Evolutionary conservation across 768 basidiomycete genomes (phyloP), one percentile per base, ranked within the genome.

Genomic region (Xerocomus potaroensis): DNA sequence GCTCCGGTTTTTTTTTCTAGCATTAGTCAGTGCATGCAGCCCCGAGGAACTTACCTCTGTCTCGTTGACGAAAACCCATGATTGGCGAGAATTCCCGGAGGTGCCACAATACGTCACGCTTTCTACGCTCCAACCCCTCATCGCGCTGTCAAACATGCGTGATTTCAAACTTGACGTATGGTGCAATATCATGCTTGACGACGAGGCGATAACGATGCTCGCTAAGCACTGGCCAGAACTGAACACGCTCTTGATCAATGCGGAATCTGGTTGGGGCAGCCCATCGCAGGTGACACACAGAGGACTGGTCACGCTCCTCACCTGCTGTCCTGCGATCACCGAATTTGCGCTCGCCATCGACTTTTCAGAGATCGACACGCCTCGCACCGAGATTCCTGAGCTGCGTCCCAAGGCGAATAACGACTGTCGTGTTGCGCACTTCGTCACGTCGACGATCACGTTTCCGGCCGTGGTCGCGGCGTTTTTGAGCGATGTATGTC

Each of bases 401-500:
- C 14, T 19, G 32, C 48, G 51, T 14, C 50, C 50, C 1, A 53
- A 59, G 0, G 24, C 27, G 16, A 54, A 56, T 40, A 16, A 29
- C n/a, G 19, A 1, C 9, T 61, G 58, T 14, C 6, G 16, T 1
- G 6, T 12, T 4, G 56, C 50, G 6, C 48, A 58, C 11, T 63
- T 62, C 16, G 49, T 55, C 30, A 54, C 53, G 19, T 64, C 64
- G 12, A 6, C 16, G 8, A 62, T 66, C 45, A 3, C 22, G 16
- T 31, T 16, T 35, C 62, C 62, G 10, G 10, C 45, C 36, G 24
- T 48, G 23, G 30, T 66, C 0, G 59, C 62, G 7, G 57, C 57
- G 43, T 66, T 66, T 27, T 32, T 64, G 46, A 59, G 59, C 16
- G 57, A 59, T 5, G 38, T 64, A n/a, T 55, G 54, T 43, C 64